Conservation (phyloP, 2,329 filamentous ascomycete genomes). For the Mycosphaerella arachidis region DNA sequence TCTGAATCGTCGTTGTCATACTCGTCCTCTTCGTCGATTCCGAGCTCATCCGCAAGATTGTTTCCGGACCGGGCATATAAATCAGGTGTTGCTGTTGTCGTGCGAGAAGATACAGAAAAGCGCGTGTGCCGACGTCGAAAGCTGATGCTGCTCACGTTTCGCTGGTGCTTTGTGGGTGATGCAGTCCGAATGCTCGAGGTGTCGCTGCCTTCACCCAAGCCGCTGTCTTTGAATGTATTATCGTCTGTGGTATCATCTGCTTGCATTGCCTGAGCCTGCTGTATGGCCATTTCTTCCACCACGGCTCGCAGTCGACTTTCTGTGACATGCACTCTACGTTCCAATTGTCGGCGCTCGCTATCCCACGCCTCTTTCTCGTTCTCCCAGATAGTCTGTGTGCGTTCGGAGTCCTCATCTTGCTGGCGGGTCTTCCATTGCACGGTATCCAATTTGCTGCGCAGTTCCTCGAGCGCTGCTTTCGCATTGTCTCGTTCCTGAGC, state of each 20-base stretch:
- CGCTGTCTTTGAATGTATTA: slow-evolving; percentile 57
- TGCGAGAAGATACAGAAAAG: slow-evolving; percentile 21
- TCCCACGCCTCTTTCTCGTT: slow-evolving; percentile 83
- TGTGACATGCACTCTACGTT: slow-evolving; percentile 83
- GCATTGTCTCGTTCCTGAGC: slow-evolving; percentile 82
- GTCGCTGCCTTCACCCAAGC: slow-evolving; percentile 56
- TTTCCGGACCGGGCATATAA: slow-evolving; percentile 62
- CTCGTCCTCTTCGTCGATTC: slow-evolving; percentile 74
- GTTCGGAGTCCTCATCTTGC: slow-evolving; percentile 78
- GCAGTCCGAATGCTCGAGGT: slow-evolving; percentile 61
- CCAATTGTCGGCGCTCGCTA: slow-evolving; percentile 72
- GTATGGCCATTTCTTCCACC: slow-evolving; percentile 76
- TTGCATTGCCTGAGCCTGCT: slow-evolving; percentile 47
- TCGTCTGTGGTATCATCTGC: slow-evolving; percentile 48
- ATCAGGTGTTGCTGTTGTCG: slow-evolving; percentile 29
- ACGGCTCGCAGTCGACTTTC: slow-evolving; percentile 80
- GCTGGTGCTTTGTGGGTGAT: slow-evolving; percentile 27
- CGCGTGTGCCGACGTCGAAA: slow-evolving; percentile 21
- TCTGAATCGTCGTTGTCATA: slow-evolving; percentile 50
- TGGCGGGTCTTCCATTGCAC: slow-evolving; percentile 71
- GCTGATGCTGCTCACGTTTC: slow-evolving; percentile 32
- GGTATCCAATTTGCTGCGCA: slow-evolving; percentile 70
- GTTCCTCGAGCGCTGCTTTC: slow-evolving; percentile 65
- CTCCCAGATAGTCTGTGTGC: slow-evolving; percentile 74
- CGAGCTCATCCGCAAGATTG: slow-evolving; percentile 85